phyloP scores from a whole-genome alignment of 2,329 filamentous ascomycete species.

The Arthrobotrys entomopaga region DNA sequence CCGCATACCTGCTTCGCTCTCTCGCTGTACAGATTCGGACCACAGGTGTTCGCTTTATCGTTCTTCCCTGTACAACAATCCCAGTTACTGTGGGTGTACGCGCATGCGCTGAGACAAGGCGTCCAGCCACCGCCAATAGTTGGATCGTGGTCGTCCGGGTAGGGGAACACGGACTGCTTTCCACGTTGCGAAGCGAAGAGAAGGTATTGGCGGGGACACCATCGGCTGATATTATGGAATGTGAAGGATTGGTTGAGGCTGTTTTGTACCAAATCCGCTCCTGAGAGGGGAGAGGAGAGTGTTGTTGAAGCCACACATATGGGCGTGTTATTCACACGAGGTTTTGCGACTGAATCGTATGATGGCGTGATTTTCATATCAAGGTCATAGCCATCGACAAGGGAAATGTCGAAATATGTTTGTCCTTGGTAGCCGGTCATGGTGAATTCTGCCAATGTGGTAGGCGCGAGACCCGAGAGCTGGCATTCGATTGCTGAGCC shows the following conservation, averaged over 20 bases:
- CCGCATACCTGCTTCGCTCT: slow-evolving; percentile 80
- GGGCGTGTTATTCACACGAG: slow-evolving; percentile 55
- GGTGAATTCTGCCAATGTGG: slow-evolving; percentile 83
- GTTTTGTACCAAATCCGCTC: slow-evolving; percentile 62
- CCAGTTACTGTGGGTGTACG: slow-evolving; percentile 72
- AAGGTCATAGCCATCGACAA: slow-evolving; percentile 86
- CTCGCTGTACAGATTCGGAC: slow-evolving; percentile 74
- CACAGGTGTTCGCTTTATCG: slow-evolving; percentile 72
- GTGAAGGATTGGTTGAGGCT: slow-evolving; percentile 58
- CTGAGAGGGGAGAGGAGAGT: slow-evolving; percentile 60
- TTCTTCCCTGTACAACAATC: slow-evolving; percentile 82
- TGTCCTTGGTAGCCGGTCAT: slow-evolving; percentile 74
- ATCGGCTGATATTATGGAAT: slow-evolving; percentile 68
- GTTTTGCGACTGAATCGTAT: slow-evolving; percentile 47
- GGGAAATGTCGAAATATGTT: slow-evolving; percentile 84
- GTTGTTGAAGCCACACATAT: slow-evolving; percentile 54
- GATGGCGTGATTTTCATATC: slow-evolving; percentile 69
- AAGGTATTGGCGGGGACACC: slow-evolving; percentile 85
- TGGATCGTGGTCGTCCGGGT: slow-evolving; percentile 78
- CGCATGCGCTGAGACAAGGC: slow-evolving; percentile 80
- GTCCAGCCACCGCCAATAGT: slow-evolving; percentile 73
- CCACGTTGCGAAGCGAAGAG: slow-evolving; percentile 75
- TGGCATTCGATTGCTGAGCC: slow-evolving; percentile 75
- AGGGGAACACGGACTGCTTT: slow-evolving; percentile 65
- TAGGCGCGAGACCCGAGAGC: slow-evolving; percentile 75